Evolutionary conservation across 2,329 filamentous ascomycete genomes (phyloP).

Genomic region (Beauveria scarabaeidicola): DNA sequence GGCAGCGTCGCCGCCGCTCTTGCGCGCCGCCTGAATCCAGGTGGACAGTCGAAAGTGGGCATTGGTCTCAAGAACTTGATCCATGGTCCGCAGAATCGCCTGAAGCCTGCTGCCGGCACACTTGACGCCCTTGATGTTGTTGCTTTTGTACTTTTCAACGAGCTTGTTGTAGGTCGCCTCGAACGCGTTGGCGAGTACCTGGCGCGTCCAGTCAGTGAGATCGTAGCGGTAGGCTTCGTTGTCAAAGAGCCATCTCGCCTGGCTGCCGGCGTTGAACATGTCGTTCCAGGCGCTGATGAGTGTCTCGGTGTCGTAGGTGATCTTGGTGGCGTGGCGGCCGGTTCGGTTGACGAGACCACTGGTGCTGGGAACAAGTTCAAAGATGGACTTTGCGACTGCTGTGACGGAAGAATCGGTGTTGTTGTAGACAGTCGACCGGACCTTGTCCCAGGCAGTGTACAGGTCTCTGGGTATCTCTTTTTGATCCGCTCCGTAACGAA

Average conservation of each 20-base stretch:
- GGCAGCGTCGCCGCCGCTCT: constrained; percentile 13
- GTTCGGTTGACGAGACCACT: constrained; percentile 28
- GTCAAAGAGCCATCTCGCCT: constrained; percentile 25
- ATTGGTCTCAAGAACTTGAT: constrained; percentile 7
- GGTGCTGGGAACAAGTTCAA: constrained; percentile 33
- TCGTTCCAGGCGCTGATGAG: constrained; percentile 30
- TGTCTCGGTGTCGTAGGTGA: constrained; percentile 29
- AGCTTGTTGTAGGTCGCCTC: constrained; percentile 26
- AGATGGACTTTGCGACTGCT: constrained; percentile 35
- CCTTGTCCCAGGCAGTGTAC: constrained; percentile 9
- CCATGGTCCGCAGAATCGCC: constrained; percentile 2
- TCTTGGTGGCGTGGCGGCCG: constrained; percentile 27
- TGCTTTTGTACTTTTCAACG: constrained; percentile 24
- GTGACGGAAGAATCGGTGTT: constrained; percentile 16
- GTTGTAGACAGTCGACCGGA: constrained; percentile 11
- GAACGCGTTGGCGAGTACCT: constrained; percentile 38
- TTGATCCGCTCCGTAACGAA: constrained; percentile 25
- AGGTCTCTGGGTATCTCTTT: constrained; percentile 4
- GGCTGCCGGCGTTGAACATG: constrained; percentile 26
- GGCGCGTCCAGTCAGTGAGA: constrained; percentile 36
- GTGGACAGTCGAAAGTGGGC: not conserved
- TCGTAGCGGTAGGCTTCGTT: constrained; percentile 35
- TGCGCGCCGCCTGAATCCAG: constrained; percentile 6
- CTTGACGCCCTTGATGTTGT: not conserved
- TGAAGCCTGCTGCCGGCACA: constrained; percentile 1